A percentile compares a stretch with the other conserved stretches of the same genome.
Evolutionary conservation across 495 filamentous ascomycete genomes (phyloP).

Genomic region (Xylaria scruposa): DNA sequence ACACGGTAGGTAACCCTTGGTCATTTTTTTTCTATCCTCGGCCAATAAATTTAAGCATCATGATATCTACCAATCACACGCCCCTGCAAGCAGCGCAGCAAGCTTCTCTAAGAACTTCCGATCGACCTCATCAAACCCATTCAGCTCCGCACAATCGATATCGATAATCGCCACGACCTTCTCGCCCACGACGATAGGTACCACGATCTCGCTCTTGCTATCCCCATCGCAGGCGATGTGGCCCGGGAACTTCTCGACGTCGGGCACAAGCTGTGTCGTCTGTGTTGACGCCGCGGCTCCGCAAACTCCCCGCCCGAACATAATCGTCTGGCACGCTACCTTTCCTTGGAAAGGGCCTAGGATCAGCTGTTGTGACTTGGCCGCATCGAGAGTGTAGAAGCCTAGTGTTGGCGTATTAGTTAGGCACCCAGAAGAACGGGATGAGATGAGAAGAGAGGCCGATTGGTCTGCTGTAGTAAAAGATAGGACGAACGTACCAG

Average conservation of each 20-base stretch:
- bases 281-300: constrained; percentile 72
- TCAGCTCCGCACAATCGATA: constrained; percentile 74
- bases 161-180: constrained; percentile 85
- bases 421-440: background rate
- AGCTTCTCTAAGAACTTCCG: constrained; percentile 71
- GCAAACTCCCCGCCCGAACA: constrained; percentile 82
- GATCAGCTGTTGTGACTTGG: constrained; percentile 65
- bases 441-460: background rate
- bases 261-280: constrained; percentile 72
- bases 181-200: constrained; percentile 69
- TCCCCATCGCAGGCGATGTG: constrained; percentile 91
- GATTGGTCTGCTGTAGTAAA: background rate
- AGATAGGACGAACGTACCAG: constrained; percentile 56
- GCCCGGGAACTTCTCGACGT: constrained; percentile 80
- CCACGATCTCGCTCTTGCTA: constrained; percentile 88
- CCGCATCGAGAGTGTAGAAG: constrained; percentile 81
- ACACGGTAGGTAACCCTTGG: too few species aligned
- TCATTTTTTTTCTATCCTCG: background rate
- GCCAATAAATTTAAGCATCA: background rate
- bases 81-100: constrained; percentile 66
- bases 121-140: constrained; percentile 81
- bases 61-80: constrained; percentile 73
- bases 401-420: constrained; percentile 40
- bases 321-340: constrained; percentile 85
- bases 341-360: constrained; percentile 90